Evolutionary conservation across 495 filamentous ascomycete species (phyloP), one percentile per base, ranked within the genome.

Genomic region (Aspergillus sclerotiicarbonarius): DNA sequence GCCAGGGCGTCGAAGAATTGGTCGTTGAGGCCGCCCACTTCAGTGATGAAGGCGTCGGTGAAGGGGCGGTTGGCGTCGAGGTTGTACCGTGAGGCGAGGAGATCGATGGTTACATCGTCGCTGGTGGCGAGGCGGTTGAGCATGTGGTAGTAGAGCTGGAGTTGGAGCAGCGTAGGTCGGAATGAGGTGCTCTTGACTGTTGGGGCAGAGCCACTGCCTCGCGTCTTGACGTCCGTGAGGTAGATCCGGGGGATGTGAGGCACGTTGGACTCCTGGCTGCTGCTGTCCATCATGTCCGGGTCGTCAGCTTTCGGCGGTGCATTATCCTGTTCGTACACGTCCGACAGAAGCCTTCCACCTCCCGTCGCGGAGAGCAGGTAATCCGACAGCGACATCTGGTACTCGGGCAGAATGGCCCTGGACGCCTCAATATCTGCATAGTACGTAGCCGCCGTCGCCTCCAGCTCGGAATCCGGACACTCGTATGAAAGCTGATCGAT

Each of bases 111-210:
- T 0, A 96, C 80, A 54, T 80, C 76, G n/a, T 80, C 75, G 58
- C 83, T 87, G 2, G 82, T 80, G n/a, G 86, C 84, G 59, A 98
- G 80, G 4, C 84, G 76, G 39, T 86, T 85, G 30, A 98, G 80
- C 51, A 98, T 84, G n/a, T 86, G 86, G 62, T 91, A 91, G 66
- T 98, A 98, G 1, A 97, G 75, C 73, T 95, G 92, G 8, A 98
- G 77, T 70, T 98, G 94, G 52, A 96, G 85, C 51, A 84, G 77
- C 0, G 94, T 90, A 0, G 86, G 89, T 10, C 88, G 86, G 18
- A 91, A 83, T n/a, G 86, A 82, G 1, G 85, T 75, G 29, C 82
- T 84, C 19, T 79, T 76, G 39, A 78, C 72, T 21, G 78, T 80
- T 0, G 93, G 92, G 1, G 90, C 58, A 12, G 79, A 80, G 12